A percentile compares a stretch with the other conserved stretches of the same genome.
phyloP scores from a whole-genome alignment of 2,329 filamentous ascomycete species.

The Elsinoe perseae region DNA sequence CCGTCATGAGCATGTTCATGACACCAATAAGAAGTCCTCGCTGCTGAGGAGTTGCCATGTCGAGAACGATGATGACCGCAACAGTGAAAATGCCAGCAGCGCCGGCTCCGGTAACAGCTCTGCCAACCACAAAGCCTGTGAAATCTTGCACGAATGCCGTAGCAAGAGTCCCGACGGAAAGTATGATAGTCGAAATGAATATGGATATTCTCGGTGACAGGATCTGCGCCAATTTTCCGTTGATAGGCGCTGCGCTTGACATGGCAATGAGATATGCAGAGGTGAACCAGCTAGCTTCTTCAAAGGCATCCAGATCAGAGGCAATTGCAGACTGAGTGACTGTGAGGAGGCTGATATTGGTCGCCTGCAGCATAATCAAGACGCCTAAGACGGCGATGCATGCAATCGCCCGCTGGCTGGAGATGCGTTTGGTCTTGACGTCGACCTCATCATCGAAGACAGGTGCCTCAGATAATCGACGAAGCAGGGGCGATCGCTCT shows the following conservation, averaged over 20 bases:
- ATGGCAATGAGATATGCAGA: conserved; percentile 63
- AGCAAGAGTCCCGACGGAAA: conserved; percentile 57
- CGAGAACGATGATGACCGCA: conserved; percentile 67
- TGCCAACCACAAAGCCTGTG: conserved; percentile 57
- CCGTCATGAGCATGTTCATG: conserved; percentile 64
- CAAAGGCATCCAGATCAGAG: conserved; percentile 64
- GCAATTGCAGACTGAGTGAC: conserved; percentile 74
- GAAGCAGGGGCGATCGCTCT: conserved; percentile 11
- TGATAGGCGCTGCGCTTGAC: conserved; percentile 57
- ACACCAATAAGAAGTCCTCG: conserved; percentile 68
- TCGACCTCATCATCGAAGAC: conserved; percentile 5
- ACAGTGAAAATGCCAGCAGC: conserved; percentile 66
- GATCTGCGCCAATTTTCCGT: conserved; percentile 64
- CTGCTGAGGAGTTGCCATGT: conserved; percentile 58
- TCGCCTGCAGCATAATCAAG: conserved; percentile 40
- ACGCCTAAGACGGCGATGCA: conserved; percentile 23
- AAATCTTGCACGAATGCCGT: conserved; percentile 55
- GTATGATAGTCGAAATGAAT: conserved; percentile 50
- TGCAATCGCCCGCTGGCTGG: conserved; percentile 10
- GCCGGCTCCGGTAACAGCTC: conserved; percentile 60
- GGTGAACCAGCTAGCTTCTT: conserved; percentile 70
- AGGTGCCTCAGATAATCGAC: background rate
- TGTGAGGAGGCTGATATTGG: conserved; percentile 73
- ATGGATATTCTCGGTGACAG: conserved; percentile 63
- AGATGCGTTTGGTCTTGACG: conserved; percentile 15